Base-by-base conservation (phyloP, 2,329 filamentous ascomycete genomes). In the Sporothrix luriei region DNA sequence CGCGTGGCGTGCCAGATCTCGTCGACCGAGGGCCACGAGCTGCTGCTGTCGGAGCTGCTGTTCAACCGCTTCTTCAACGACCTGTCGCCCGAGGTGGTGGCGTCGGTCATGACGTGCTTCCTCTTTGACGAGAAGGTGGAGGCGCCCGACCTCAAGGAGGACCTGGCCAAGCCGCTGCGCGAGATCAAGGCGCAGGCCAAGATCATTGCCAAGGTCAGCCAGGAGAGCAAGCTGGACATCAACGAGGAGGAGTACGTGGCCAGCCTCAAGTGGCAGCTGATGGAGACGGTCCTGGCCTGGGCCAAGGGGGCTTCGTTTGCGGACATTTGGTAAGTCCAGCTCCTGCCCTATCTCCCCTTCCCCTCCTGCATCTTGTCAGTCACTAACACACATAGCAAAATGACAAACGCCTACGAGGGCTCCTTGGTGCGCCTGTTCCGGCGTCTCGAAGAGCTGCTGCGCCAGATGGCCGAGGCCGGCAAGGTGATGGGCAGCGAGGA, bases 51-150 rank as follows among this genome's bases (percentile, higher is more conserved):
- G 14, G 95, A 99, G 79, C 84, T 99, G 38, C 86, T 99, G 0
- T 98, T 99, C 80, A 96, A 98, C 79, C 88, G 94, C 51, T 98
- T 97, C 85, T 99, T 99, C 86, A 99, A 98, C 78, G 94, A 97
- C 77, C 83, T 98, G 55, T 89, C 89, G 0, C 93, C 95, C 0
- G 94, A 98, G 79, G 87, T 94, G 74, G 92, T 90, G 75, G 95
- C 95, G 0, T 87, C 94, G 0, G 88, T 94, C 6, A 85, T 99
- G 71, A 96, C 92, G 75, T 94, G 92, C 77, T 98, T 99, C 81
- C 95, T 99, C 73, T 97, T 98, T 74, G 96, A 99, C 77, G 95
- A 99, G 81, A 97, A 96, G 84, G 89, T 92, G 62, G 91, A 94
- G 75, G 89, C 94, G 14, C 83, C 88, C 3, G 85, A 88, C 16